A percentile compares a stretch with the other conserved stretches of the same genome.
These are phyloP conservation scores for Chaetoceros tenuissimus DNA, from an alignment of 108 stramenopile species.

Conservation along the genomic window DNA sequence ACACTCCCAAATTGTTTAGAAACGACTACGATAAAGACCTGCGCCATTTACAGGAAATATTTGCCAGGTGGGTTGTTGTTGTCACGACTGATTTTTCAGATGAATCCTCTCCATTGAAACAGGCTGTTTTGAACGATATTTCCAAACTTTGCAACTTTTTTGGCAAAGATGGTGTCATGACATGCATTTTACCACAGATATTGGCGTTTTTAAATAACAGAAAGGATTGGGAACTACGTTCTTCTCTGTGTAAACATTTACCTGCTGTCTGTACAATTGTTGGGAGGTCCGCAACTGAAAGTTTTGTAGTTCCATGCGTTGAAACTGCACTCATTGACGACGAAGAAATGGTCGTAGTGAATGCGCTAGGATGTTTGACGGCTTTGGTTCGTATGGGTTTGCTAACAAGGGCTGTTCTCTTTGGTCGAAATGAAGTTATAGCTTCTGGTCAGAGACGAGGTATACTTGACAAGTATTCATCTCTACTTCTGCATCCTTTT, in stretches of 20 bases:
- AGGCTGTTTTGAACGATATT: constrained; percentile 72
- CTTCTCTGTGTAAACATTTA: constrained; percentile 81
- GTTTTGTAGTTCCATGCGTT: constrained; percentile 92
- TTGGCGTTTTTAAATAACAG: constrained; percentile 91
- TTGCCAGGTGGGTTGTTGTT: constrained; percentile 79
- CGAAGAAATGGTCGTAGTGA: constrained; percentile 72
- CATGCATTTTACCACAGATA: constrained; percentile 86
- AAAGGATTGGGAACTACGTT: constrained; percentile 88
- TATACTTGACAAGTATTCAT: constrained; percentile 56
- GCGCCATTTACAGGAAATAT: constrained; percentile 63
- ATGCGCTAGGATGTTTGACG: constrained; percentile 59
- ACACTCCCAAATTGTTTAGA: constrained; percentile 24
- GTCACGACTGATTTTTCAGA: constrained; percentile 82
- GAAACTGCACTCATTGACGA: constrained; percentile 89
- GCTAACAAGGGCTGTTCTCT: constrained; percentile 41
- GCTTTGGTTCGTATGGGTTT: constrained; percentile 53
- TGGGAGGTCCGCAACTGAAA: constrained; percentile 83
- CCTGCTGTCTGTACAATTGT: constrained; percentile 85
- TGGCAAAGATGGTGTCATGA: constrained; percentile 75
- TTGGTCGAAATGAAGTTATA: constrained; percentile 16
- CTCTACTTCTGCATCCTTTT: constrained; percentile 68
- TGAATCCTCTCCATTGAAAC: constrained; percentile 73
- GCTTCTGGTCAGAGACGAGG: constrained; percentile 21
- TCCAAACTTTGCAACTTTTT: constrained; percentile 88
- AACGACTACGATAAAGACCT: constrained; percentile 76